Conservation (phyloP, 2,329 filamentous ascomycete species). For the Talaromyces islandicus region DNA sequence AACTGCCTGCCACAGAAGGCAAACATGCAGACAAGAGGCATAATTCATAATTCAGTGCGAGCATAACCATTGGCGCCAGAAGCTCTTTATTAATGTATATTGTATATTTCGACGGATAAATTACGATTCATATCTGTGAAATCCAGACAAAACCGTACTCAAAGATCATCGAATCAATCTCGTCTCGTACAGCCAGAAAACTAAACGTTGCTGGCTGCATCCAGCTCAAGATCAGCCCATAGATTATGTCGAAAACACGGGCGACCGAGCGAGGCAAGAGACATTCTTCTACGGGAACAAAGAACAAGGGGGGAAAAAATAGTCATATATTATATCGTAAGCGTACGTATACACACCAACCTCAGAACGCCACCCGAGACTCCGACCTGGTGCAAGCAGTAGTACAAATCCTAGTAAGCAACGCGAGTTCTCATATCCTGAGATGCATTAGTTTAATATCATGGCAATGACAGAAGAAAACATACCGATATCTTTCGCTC, state of each 20-base stretch:
- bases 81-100: background rate
- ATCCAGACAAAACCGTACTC: constrained; percentile 43
- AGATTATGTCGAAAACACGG: constrained; percentile 13
- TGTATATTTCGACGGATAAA: constrained; percentile 40
- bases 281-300: constrained; percentile 17
- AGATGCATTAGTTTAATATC: constrained; percentile 12
- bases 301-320: background rate
- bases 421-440: constrained; percentile 55
- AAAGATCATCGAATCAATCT: constrained; percentile 44
- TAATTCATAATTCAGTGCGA: too few relatives aligned
- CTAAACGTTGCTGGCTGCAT: constrained; percentile 23
- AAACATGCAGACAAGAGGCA: too few relatives aligned
- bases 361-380: constrained; percentile 8
- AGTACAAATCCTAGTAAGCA: constrained; percentile 38
- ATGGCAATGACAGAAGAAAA: constrained; percentile 7
- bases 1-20: too few relatives aligned
- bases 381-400: constrained; percentile 5
- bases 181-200: constrained; percentile 38
- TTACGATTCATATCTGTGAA: constrained; percentile 37
- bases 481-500: constrained; percentile 84
- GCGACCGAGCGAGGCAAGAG: constrained; percentile 49
- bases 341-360: background rate
- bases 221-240: constrained; percentile 37
- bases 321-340: background rate
- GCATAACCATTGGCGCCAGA: too few relatives aligned